Evolutionary conservation across 768 basidiomycete species (phyloP).

Genomic region (Imleria badia): DNA sequence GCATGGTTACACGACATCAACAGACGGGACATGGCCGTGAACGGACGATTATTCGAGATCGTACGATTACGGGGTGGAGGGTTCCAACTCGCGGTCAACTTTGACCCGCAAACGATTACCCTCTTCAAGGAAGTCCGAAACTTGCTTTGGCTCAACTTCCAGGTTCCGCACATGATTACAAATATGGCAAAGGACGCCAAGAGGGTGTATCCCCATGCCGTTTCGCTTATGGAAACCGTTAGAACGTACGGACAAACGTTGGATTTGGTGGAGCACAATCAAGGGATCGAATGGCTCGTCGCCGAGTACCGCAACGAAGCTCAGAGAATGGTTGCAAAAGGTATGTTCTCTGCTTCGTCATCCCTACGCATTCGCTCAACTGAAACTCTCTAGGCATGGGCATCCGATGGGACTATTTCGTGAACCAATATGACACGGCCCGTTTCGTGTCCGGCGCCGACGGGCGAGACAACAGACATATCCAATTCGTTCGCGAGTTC

Average conservation of each 20-base stretch:
- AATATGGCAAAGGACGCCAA: conserved; percentile 99
- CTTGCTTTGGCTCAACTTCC: conserved; percentile 92
- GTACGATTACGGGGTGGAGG: conserved; percentile 69
- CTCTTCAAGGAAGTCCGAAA: conserved; percentile 98
- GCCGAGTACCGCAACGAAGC: conserved; percentile 93
- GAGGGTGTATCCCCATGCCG: conserved; percentile 96
- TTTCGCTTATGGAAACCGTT: conserved; percentile 98
- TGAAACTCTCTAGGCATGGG: conserved; percentile 69
- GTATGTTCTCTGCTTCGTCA: conserved; percentile 41
- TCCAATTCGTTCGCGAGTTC: conserved; percentile 93
- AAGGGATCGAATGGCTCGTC: conserved; percentile 90
- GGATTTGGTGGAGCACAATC: conserved; percentile 86
- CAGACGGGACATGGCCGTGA: conserved; percentile 87
- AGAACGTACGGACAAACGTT: conserved; percentile 95
- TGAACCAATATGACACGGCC: conserved; percentile 87
- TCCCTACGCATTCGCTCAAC: neutral
- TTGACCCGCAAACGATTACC: conserved; percentile 97
- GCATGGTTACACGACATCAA: conserved; percentile 98
- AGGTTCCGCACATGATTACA: conserved; percentile 90
- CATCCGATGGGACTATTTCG: conserved; percentile 95
- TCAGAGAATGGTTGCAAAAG: conserved; percentile 90
- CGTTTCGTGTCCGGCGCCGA: conserved; percentile 75
- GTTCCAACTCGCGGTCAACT: conserved; percentile 92
- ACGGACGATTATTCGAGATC: conserved; percentile 92
- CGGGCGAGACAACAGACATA: conserved; percentile 81